Conservation (phyloP, 2,329 filamentous ascomycete species). For the Apiospora arundinis region DNA sequence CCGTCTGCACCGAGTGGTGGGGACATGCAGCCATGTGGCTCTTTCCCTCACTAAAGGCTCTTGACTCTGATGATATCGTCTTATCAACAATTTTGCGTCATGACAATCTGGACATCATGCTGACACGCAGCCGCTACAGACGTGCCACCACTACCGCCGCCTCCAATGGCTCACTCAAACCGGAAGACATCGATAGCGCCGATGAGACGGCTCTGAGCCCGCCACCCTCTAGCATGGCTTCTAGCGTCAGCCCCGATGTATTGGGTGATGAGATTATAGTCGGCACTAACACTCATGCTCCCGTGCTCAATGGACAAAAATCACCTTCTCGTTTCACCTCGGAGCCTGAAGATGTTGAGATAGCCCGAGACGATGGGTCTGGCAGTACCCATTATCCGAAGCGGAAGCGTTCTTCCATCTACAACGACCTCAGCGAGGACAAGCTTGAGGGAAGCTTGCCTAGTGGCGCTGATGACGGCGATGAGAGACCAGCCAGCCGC, state of each 20-base stretch:
- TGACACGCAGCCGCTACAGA: constrained; percentile 29
- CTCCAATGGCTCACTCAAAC: constrained; percentile 29
- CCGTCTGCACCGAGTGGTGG: background rate
- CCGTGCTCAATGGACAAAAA: constrained; percentile 47
- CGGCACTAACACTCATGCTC: constrained; percentile 37
- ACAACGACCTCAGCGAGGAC: constrained; percentile 56
- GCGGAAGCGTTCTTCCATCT: constrained; percentile 60
- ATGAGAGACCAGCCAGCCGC: constrained; percentile 28
- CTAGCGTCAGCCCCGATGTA: constrained; percentile 47
- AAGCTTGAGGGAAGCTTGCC: constrained; percentile 48
- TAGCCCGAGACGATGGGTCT: constrained; percentile 46
- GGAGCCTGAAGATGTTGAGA: constrained; percentile 51
- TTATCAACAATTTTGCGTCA: background rate
- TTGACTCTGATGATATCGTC: background rate
- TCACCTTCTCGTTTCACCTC: constrained; percentile 43
- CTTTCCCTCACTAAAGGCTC: constrained; percentile 12
- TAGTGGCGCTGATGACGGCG: constrained; percentile 41
- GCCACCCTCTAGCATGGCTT: constrained; percentile 46
- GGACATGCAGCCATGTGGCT: constrained; percentile 5
- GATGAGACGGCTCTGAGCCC: constrained; percentile 53
- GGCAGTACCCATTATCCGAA: constrained; percentile 54
- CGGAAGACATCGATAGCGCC: constrained; percentile 44
- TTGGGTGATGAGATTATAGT: constrained; percentile 62
- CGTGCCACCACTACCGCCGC: constrained; percentile 22
- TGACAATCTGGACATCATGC: constrained; percentile 16